phyloP scores from a whole-genome alignment of 352 stramenopile species.

The Blastocystis sp. region DNA sequence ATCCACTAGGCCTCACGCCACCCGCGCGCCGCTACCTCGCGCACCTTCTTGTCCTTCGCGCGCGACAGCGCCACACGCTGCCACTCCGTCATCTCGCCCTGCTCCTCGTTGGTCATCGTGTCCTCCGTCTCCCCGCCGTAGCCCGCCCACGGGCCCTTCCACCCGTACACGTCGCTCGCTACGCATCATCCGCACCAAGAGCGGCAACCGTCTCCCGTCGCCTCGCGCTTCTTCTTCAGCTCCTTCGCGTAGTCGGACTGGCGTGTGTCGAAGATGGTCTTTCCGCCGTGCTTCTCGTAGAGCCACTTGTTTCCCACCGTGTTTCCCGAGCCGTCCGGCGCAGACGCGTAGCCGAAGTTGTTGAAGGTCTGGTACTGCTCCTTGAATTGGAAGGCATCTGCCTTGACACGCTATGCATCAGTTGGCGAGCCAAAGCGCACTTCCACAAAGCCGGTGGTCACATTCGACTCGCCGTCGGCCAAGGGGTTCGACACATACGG shows the following conservation, averaged over 20 bases:
- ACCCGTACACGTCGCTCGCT: constrained; percentile 49
- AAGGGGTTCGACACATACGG: constrained; percentile 49
- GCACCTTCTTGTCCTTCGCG: constrained; percentile 47
- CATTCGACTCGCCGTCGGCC: constrained; percentile 50
- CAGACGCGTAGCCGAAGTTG: constrained; percentile 61
- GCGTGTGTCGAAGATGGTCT: constrained; percentile 61
- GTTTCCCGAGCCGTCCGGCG: constrained; percentile 38
- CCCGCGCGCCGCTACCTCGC: not conserved
- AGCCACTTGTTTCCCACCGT: constrained; percentile 67
- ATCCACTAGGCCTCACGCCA: constrained; percentile 29
- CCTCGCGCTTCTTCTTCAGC: constrained; percentile 8
- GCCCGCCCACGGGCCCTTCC: constrained; percentile 60
- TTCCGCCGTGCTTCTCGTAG: constrained; percentile 52
- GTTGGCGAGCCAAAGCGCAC: not conserved
- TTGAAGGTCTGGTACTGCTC: constrained; percentile 67
- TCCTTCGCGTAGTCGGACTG: constrained; percentile 47
- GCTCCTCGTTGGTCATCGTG: constrained; percentile 55
- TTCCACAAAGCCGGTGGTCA: constrained; percentile 64
- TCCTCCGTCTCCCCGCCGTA: constrained; percentile 64
- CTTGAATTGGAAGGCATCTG: constrained; percentile 67
- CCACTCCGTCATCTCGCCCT: constrained; percentile 70
- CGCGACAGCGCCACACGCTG: constrained; percentile 45
- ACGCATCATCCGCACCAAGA: not conserved
- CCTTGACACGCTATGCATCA: constrained; percentile 29
- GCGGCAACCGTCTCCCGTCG: constrained; percentile 27